Evolutionary conservation across 306 rosid species (phyloP), one percentile per base, ranked within the genome.

Genomic region (Sicyos edulis): DNA sequence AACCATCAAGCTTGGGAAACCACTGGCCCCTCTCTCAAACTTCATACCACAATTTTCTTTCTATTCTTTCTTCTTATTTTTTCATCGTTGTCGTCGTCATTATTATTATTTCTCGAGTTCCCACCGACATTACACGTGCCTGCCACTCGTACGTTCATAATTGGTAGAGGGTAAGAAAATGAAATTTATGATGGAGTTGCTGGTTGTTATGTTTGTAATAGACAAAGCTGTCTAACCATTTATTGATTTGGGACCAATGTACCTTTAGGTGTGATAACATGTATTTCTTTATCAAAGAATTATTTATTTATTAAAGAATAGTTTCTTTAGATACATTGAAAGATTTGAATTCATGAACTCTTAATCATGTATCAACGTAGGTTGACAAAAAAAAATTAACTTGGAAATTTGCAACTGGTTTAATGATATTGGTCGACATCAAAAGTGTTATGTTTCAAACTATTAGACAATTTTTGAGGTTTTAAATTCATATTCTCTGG

Each of bases 1-100:
- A 59, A 32, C 12, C 70, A 24, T 76, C 71, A 56, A 68, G 72
- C 72, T 68, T 26, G 72, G 72, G 72, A 68, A 47, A 47, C 72
- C 72, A 13, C 49, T 68, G 72, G 72, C 72, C 72, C 57, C 57
- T 32, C 37, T 32, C 37, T 32, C 37, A 32, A 32, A 32, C 4
- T 32, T 32, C 37, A 32, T 32, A 32, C 37, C 37, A 32, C 37
- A 32, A 32, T 32, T 32, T 5, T 32, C 21, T 65, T 54, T 5
- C 37, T 32, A 20, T 7, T 21, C 1, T n/a, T 19, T 0, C 11
- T 40, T 21, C 7, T 42, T 2, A 20, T 40, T 12, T 32, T 32
- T 32, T 32, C 37, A 32, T 32, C 6, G 6, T 32, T 4, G 1
- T 37, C 32, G 14, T 60, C 7, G 15, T 16, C 17, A n/a, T 63